Conservation (phyloP, 169 alveolate species). For the Plasmodium gonderi region DNA sequence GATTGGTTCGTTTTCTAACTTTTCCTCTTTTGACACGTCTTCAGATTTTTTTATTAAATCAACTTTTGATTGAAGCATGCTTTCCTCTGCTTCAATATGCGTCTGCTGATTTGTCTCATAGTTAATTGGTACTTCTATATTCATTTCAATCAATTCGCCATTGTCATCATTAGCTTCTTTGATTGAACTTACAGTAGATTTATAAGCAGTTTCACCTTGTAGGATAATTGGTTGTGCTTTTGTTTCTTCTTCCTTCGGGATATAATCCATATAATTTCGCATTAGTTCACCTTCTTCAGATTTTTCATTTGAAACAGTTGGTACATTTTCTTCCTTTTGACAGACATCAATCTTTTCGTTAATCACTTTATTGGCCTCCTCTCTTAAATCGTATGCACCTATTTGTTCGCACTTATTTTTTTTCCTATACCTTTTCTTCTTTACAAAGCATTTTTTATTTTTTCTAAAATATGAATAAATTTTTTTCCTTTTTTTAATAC, state of each 20-base stretch:
- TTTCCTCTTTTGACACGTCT: not conserved
- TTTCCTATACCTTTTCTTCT: not conserved
- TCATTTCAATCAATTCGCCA: not conserved
- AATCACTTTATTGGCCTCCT: not conserved
- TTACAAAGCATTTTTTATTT: not conserved
- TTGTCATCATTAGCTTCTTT: not conserved
- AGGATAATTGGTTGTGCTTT: not conserved
- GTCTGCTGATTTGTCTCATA: no score
- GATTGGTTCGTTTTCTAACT: not conserved
- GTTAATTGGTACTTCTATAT: not conserved
- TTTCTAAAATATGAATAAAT: not conserved
- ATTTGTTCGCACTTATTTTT: not conserved
- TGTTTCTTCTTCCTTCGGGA: not conserved
- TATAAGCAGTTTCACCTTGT: not conserved
- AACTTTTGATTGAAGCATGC: not conserved
- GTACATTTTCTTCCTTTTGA: not conserved
- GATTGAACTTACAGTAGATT: not conserved
- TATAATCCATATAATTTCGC: no score
- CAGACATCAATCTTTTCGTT: not conserved
- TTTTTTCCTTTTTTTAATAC: conserved; percentile 27
- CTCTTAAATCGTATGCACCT: not conserved
- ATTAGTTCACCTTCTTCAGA: no score
- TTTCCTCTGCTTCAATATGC: not conserved
- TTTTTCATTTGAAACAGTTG: no score
- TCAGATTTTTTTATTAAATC: not conserved